Base-by-base conservation (phyloP, 2,329 filamentous ascomycete genomes). In the Penicillium capsulatum region DNA sequence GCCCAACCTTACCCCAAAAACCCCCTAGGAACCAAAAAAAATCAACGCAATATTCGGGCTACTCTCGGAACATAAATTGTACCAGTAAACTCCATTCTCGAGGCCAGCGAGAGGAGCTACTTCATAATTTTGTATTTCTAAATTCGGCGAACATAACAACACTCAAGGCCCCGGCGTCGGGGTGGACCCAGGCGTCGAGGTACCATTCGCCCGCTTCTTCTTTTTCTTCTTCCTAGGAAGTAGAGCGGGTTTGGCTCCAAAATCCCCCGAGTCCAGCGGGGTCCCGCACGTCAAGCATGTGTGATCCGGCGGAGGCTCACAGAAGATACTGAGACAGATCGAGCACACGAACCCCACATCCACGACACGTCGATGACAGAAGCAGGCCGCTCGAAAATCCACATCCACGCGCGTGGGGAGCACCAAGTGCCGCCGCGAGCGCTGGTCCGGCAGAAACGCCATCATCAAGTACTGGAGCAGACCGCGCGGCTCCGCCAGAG, bases 331-430 rank as follows among this genome's bases (percentile, higher is more conserved):
- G 31, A 98, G 72, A 60, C 92, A 98, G 53, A 98, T 89, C 45
- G 87, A 94, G 71, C 92, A 98, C 26, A 98, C 91, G 61, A 87
- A 98, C 7, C 90, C 92, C 1, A 90, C 80, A 65, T 96, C 88
- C 30, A 98, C 84, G 14, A 97, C 88, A 24, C 80, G 80, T 35
- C 91, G 77, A 67, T 98, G 92, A 63, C 92, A 98, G 69, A 98
- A 98, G 63, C 92, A 98, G 3, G 92, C 92, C n/a, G 94, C 91
- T 30, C 92, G 81, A 63, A 98, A 98, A 67, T 98, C 94, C 30
- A 98, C 89, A 31, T 84, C 82, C 40, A 90, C 85, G 26, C 87
- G 83, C 6, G 85, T 87, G 0, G 92, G 90, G 3, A 84, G 72
- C 29, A 95, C 76, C 29, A 98, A 70, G 42, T 83, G 77, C 31